phyloP scores from a whole-genome alignment of 495 filamentous ascomycete genomes.

The Penicillium macrosclerotiorum region DNA sequence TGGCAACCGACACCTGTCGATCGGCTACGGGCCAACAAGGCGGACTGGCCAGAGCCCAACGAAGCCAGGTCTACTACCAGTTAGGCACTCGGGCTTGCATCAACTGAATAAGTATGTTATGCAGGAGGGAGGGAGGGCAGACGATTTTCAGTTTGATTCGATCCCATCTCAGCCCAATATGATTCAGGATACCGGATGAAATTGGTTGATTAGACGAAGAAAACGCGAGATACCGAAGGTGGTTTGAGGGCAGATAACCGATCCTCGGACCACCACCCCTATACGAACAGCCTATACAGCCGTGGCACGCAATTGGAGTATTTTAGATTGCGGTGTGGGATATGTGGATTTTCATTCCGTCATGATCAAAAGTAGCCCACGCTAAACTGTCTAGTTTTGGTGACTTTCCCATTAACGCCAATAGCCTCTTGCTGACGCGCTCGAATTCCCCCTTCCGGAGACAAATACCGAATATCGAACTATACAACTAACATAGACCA shows the following conservation, averaged over 20 bases:
- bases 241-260: no score
- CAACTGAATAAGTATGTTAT: no score
- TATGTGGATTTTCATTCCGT: conserved; percentile 5
- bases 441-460: conserved; percentile 1
- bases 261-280: no score
- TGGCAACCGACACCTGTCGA: neutral
- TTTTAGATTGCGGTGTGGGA: neutral
- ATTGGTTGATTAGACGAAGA: no score
- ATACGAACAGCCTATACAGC: no score
- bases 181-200: neutral
- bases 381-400: conserved; percentile 23
- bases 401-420: conserved; percentile 25
- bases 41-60: conserved; percentile 15
- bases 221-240: no score
- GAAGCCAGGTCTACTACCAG: neutral
- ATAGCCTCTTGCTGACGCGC: conserved; percentile 12
- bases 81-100: conserved; percentile 27
- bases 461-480: conserved; percentile 11
- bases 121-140: no score
- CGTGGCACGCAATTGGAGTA: no score
- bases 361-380: conserved; percentile 13
- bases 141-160: no score
- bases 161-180: neutral
- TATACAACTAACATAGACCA: conserved; percentile 4
- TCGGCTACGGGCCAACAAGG: neutral